Evolutionary conservation across 2,329 filamentous ascomycete species (phyloP), one percentile per base, ranked within the genome.

Genomic region (Rhexocercosporidium sp.): DNA sequence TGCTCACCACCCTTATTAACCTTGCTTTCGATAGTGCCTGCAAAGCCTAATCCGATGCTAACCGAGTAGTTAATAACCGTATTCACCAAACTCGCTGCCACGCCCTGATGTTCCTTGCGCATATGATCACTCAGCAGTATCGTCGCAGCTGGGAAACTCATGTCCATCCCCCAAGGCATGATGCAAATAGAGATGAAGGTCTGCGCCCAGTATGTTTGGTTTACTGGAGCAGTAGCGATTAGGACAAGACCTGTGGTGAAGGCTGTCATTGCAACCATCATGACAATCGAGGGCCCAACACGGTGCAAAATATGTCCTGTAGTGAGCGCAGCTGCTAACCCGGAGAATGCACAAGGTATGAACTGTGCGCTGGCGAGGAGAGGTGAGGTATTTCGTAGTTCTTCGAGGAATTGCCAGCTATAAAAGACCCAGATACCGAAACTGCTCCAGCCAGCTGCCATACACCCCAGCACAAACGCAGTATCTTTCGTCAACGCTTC

Each of bases 121-220:
- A 86, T 84, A 0, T 79, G 80, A 65, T 86, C 85, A 63, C 84
- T 86, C 0, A 84, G 81, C 64, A 87, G 82, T 9, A 87, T 83
- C 60, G 85, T 84, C 0, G 83, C 82, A 0, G 82, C 82, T 0
- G 83, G 81, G 64, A 82, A 86, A 1, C 82, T 86, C 82, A 90
- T 90, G 74, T 92, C 88, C 0, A 83, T 83, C 44, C 82, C 83
- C 73, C 81, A 75, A 2, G 80, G 78, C 77, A 86, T 87, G 54
- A 91, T 73, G 3, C 90, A 27, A 4, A 86, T 80, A 3, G 82
- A 82, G 11, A 89, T 81, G 73, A 92, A 92, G 0, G 84, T 81
- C 69, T 90, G 85, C 20, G 80, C 81, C 90, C 90, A 92, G 78
- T 91, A 92, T 0, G 79, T 83, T 39, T 75, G 74, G 3, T 65